Percentiles rank a stretch among this genome's conserved stretches.
Evolutionary conservation across 2,329 filamentous ascomycete genomes (phyloP).

Genomic region (Aureobasidium uvarum): DNA sequence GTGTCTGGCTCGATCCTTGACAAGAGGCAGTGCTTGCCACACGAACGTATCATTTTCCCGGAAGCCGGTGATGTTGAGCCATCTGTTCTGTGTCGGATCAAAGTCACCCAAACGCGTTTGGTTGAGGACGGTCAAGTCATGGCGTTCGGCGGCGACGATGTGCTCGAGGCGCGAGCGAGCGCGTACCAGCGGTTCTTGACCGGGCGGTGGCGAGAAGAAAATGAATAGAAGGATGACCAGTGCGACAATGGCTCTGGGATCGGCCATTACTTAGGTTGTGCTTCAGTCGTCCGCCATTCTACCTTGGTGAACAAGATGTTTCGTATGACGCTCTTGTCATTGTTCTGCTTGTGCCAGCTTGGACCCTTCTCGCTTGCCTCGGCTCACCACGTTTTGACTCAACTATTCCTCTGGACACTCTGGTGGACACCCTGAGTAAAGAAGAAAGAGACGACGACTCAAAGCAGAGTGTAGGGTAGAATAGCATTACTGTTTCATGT

Average conservation of each 20-base stretch:
- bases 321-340: not conserved
- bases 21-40: conserved; percentile 70
- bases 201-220: conserved; percentile 50
- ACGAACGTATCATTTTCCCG: conserved; percentile 69
- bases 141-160: conserved; percentile 52
- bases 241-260: conserved; percentile 49
- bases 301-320: conserved; percentile 12
- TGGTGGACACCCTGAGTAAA: too few relatives aligned
- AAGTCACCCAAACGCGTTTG: conserved; percentile 55
- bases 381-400: not conserved
- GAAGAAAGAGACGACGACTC: too few relatives aligned
- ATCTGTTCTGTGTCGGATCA: conserved; percentile 45
- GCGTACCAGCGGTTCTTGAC: conserved; percentile 39
- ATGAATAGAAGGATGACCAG: conserved; percentile 55
- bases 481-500: conserved; percentile 19
- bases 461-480: not conserved
- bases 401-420: too few relatives aligned
- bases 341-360: not conserved
- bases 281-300: conserved; percentile 17
- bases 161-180: conserved; percentile 49
- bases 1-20: conserved; percentile 63
- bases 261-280: conserved; percentile 34
- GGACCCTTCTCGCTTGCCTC: conserved; percentile 6
- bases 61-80: conserved; percentile 68
- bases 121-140: conserved; percentile 51